Evolutionary conservation across 163 green algal genomes (phyloP), one percentile per base, ranked within the genome.

Genomic region (Smithsoniella earleae): DNA sequence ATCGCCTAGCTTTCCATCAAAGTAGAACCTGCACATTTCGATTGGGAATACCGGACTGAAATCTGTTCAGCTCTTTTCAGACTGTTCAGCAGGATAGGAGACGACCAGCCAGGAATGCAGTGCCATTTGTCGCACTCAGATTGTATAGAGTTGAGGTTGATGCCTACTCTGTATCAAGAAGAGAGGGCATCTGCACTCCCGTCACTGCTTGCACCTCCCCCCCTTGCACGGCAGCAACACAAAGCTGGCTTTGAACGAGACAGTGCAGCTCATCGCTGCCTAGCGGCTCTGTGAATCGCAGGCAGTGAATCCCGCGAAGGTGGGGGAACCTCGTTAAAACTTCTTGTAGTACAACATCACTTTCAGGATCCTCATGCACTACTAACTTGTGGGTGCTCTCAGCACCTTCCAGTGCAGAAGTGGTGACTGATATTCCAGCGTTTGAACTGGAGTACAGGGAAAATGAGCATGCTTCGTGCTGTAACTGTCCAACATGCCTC

Each of bases 241-340:
- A 74, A 3, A 62, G 64, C 38, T 75, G 43, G 4, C 33, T 25
- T 36, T 69, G 63, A 4, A 46, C 27, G n/a, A 58, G 44, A 45
- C 28, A 16, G 30, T 37, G 55, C 63, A 31, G 62, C 1, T 20
- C n/a, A 20, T 16, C 31, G 36, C 18, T 33, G 18, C 22, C 38
- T 18, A 13, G 46, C 20, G 4, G 31, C 20, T 80, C 74, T 64
- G 76, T 78, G 4, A 90, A 27, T 2, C 58, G 44, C 34, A 93
- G 75, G 2, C 66, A 37, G 2, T 79, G 84, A 74, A 79, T 86
- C 30, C 84, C 86, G 13, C 73, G 77, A 16, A 93, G 80, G 78
- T 89, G 80, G 2, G 87, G 87, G 58, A 86, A 89, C 74, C 79
- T 76, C 38, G 74, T 43, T 46, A 77, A 43, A 3, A 63, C 72